phyloP scores from a whole-genome alignment of 2,329 filamentous ascomycete genomes.

The Leptoxyphium fumago region DNA sequence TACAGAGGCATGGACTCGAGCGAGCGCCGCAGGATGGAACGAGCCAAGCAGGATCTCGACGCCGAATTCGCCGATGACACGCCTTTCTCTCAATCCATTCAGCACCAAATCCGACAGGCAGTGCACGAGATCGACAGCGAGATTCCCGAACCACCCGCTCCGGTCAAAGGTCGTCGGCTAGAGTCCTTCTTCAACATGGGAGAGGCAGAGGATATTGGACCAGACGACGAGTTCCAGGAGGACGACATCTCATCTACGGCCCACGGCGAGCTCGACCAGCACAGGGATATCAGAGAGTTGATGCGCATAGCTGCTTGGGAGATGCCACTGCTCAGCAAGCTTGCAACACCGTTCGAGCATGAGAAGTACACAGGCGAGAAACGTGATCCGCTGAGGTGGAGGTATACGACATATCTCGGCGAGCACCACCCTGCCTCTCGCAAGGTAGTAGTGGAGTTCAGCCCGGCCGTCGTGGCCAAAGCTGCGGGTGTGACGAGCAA shows the following conservation, averaged over 20 bases:
- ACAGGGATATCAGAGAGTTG: slow-evolving; percentile 80
- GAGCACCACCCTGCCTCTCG: slow-evolving; percentile 80
- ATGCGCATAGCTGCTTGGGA: slow-evolving; percentile 84
- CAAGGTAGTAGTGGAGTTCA: slow-evolving; percentile 91
- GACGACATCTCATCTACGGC: slow-evolving; percentile 74
- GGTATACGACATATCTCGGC: slow-evolving; percentile 93
- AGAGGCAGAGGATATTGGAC: slow-evolving; percentile 11
- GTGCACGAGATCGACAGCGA: slow-evolving; percentile 3
- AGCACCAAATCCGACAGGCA: slow-evolving; percentile 2
- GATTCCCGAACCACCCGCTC: slow-evolving; percentile 1
- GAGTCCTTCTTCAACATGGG: slow-evolving; percentile 11
- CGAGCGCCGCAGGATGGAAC: slow-evolving; percentile 5
- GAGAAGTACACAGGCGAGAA: slow-evolving; percentile 30
- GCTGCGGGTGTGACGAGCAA: slow-evolving; percentile 36
- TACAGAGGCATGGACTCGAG: slow-evolving; percentile 6
- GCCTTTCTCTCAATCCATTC: slow-evolving; percentile 4
- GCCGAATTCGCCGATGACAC: slow-evolving; percentile 3
- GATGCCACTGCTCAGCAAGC: slow-evolving; percentile 72
- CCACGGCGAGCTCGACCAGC: slow-evolving; percentile 75
- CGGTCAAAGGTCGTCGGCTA: slow-evolving; percentile 1
- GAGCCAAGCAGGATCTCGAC: slow-evolving; percentile 1
- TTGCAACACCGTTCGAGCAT: slow-evolving; percentile 65
- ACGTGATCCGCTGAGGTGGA: slow-evolving; percentile 59
- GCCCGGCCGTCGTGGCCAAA: slow-evolving; percentile 58
- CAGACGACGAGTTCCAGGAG: slow-evolving; percentile 46